Evolutionary conservation across 257 asterid species (phyloP), one percentile per base, ranked within the genome.

Genomic region (Solanum lycopersicoides): DNA sequence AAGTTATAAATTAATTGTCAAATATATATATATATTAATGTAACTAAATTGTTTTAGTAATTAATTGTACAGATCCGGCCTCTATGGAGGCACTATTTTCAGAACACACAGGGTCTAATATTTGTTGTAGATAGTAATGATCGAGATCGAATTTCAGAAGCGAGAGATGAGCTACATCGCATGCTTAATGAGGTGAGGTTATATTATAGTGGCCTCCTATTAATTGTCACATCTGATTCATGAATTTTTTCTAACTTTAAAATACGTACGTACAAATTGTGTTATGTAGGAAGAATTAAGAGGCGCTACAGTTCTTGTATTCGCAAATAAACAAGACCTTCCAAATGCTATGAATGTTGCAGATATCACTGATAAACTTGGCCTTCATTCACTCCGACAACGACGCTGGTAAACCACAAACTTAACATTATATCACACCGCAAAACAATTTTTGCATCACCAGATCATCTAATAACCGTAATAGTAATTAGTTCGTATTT

Each of bases 41-140:
- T 15, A 13, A 77, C 37, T 75, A 71, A 69, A 3, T n/a, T 76
- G 41, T 50, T 74, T 3, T 42, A 50, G 32, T 44, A 42, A 79
- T 18, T 34, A 25, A 13, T 35, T 65, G 28, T 74, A 50, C 90
- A 93, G 94, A 93, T 91, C 44, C 84, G 91, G 85, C 94, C 92
- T 44, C 85, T 90, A 68, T 91, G 93, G 94, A 92, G 92, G 87
- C 92, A 89, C 84, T 90, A 89, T 88, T 92, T 88, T 68, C 91
- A 90, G 91, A 92, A 91, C 69, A 90, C 93, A 12, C 93, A 91
- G 6, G 92, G 94, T 10, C 90, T 93, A 34, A 92, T 92, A 37
- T 92, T 91, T 73, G 92, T 93, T 66, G 93, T 91, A 30, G 95
- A 92, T 86, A 91, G 93, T 88, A 90, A 89, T 80, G 93, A 90